These are phyloP conservation scores for Bryopsis sp. DNA, from an alignment of 139 green algal species.

Conservation along the genomic window DNA sequence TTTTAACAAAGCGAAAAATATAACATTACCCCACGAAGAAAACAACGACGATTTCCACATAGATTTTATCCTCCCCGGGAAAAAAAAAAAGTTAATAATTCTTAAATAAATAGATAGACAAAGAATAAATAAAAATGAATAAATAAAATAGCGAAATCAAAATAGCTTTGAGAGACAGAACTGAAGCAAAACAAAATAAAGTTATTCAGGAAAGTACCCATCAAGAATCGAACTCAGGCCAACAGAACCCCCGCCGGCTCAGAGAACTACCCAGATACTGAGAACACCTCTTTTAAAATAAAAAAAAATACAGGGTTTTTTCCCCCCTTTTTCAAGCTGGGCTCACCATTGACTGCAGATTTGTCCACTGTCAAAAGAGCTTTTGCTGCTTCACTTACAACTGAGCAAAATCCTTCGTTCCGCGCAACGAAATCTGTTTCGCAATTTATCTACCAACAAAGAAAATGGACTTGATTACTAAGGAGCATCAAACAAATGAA, in stretches of 20 bases:
- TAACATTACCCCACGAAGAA: no score
- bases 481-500: background rate
- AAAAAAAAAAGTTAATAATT: no score
- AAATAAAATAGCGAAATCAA: no score
- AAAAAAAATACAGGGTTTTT: no score
- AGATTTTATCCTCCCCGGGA: no score
- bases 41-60: no score
- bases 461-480: background rate
- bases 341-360: background rate
- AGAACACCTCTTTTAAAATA: background rate
- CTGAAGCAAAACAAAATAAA: background rate
- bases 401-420: conserved; percentile 62
- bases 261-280: background rate
- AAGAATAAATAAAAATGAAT: no score
- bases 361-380: conserved; percentile 37
- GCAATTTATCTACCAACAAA: conserved; percentile 76
- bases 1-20: no score
- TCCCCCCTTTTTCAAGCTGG: background rate
- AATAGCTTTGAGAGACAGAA: no score
- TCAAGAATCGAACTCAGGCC: background rate
- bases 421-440: conserved; percentile 93
- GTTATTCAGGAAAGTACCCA: background rate
- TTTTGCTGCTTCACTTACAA: conserved; percentile 52
- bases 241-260: background rate
- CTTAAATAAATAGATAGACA: no score